phyloP scores from a whole-genome alignment of 257 asterid genomes.

The Capsicum baccatum region DNA sequence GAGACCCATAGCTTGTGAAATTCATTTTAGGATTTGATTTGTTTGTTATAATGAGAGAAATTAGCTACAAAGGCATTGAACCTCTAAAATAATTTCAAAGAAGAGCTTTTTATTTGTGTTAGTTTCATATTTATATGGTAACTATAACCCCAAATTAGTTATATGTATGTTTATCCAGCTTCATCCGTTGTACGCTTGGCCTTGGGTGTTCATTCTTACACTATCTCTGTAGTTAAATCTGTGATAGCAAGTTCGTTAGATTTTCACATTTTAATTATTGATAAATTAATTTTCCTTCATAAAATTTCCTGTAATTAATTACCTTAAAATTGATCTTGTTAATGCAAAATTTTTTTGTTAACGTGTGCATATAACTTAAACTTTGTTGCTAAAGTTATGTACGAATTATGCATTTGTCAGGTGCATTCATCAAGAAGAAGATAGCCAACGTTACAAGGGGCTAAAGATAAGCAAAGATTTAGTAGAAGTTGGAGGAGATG shows the following conservation, averaged over 20 bases:
- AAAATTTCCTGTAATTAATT: neutral
- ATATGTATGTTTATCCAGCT: neutral
- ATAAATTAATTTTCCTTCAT: no score
- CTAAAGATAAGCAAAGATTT: slow-evolving; percentile 73
- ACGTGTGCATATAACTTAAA: neutral
- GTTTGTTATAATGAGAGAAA: no score
- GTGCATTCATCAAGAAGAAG: slow-evolving; percentile 87
- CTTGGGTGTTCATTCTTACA: neutral
- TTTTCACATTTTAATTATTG: neutral
- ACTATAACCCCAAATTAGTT: neutral
- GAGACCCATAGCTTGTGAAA: neutral
- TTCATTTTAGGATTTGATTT: no score
- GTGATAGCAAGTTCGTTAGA: neutral
- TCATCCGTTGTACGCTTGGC: neutral
- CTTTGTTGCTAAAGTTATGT: neutral
- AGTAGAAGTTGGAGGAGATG: slow-evolving; percentile 83
- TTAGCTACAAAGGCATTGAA: no score
- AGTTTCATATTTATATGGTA: no score
- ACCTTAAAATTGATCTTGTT: neutral
- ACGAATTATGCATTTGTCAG: slow-evolving; percentile 39
- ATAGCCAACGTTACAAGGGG: slow-evolving; percentile 67
- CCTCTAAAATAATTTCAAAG: no score
- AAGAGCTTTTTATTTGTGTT: neutral
- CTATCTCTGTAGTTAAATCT: neutral
- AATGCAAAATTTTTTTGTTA: neutral